These are phyloP conservation scores for Dipteronia dyeriana DNA, from an alignment of 345 rosid genomes.

Conservation along the genomic window DNA sequence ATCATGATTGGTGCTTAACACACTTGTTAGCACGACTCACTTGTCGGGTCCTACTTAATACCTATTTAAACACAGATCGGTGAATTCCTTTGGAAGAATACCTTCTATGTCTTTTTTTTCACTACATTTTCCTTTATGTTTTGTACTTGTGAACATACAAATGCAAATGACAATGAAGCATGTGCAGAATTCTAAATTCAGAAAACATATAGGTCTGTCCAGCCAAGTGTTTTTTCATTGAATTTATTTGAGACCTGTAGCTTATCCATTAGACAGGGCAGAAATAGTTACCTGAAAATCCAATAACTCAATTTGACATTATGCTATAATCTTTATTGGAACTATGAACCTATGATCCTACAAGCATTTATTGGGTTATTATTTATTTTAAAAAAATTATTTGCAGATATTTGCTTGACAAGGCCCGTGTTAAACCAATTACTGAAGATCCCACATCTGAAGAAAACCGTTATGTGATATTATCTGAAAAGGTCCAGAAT, in stretches of 20 bases:
- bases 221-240: neutral
- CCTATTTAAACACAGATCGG: no score
- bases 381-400: neutral
- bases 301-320: neutral
- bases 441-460: conserved; percentile 71
- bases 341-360: neutral
- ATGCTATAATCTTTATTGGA: neutral
- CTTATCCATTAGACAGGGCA: neutral
- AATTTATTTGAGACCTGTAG: neutral
- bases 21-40: no score
- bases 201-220: no score
- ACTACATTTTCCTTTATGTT: no score
- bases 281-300: neutral
- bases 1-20: neutral
- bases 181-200: neutral
- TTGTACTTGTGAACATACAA: neutral
- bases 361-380: neutral
- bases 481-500: conserved; percentile 64
- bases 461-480: conserved; percentile 63
- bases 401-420: conserved; percentile 78
- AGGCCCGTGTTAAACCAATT: conserved; percentile 78
- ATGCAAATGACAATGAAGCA: neutral
- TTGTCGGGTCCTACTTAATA: no score
- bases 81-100: neutral
- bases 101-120: neutral